Base-by-base conservation (phyloP, 495 filamentous ascomycete genomes). In the Staphylotrichum longicolle region DNA sequence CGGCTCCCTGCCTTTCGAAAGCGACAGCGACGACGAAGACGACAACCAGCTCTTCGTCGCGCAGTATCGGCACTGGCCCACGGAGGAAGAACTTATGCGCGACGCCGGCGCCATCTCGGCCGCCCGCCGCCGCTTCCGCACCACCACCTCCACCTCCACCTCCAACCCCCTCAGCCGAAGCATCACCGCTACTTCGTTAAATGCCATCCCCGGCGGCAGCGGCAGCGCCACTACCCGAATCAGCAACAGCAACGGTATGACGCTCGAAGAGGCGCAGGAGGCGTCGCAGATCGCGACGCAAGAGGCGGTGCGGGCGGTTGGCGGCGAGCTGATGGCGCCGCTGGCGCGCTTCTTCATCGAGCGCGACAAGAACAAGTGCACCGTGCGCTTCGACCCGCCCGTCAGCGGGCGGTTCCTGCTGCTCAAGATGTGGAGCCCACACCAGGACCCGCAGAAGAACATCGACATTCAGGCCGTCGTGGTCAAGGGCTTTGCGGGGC, bases 391-490 rank as follows among this genome's bases (percentile, higher is more conserved):
- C 71, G 88, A 96, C 66, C 92, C 93, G 47, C 87, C 91, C 37
- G 84, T 94, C 76, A 95, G 86, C 39, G 91, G 87, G 11, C 80
- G 88, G 44, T 93, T 85, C 70, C 87, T 96, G 57, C 69, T 96
- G 45, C 77, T 96, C 63, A 95, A 95, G 77, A 81, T 95, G 66
- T 96, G 90, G 90, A 91, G 83, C 71, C 88, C 91, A 7, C 77
- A 78, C 48, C 79, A 80, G 20, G 76, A 79, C 46, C 70, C 73
- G 47, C 77, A 78, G 14, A 79, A 79, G 51, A 95, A 94, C 66
- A 93, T 96, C 60, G 88, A 96, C 71, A 91, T 96, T 44, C 86
- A 96, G 73, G 89, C 85, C 40, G 83, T 96, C 34, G 80, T 90
- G 63, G 86, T 83, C 3, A 85, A 89, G 67, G 92, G 92, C 0